A percentile compares a stretch with the other conserved stretches of the same genome.
Evolutionary conservation across 2,329 filamentous ascomycete genomes (phyloP).

Genomic region (Diaporthe eres): DNA sequence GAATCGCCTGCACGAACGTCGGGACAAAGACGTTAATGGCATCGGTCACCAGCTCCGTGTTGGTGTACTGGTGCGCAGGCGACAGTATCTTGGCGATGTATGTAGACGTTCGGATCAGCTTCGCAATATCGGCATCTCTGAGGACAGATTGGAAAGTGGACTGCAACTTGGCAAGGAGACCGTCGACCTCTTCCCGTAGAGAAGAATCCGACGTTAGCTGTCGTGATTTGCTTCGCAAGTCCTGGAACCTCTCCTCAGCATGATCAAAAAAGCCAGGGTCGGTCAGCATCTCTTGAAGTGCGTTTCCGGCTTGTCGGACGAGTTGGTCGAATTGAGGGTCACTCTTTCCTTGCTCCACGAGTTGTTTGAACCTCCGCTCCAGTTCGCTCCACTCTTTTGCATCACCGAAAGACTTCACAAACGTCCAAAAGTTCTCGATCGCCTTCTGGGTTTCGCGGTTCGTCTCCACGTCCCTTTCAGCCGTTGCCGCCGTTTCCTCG

Average conservation of each 20-base stretch:
- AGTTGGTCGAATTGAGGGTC: slow-evolving; percentile 88
- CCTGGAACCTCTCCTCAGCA: slow-evolving; percentile 69
- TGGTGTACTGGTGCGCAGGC: slow-evolving; percentile 73
- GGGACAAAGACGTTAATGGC: slow-evolving; percentile 86
- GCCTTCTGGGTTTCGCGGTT: slow-evolving; percentile 84
- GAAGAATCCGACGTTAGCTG: slow-evolving; percentile 77
- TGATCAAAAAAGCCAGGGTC: slow-evolving; percentile 90
- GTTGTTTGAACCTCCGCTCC: slow-evolving; percentile 75
- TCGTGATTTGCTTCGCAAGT: slow-evolving; percentile 68
- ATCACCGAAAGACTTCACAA: slow-evolving; percentile 86
- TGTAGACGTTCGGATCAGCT: slow-evolving; percentile 75
- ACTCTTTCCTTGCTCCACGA: slow-evolving; percentile 80
- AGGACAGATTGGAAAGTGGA: slow-evolving; percentile 77
- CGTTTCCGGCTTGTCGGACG: slow-evolving; percentile 79
- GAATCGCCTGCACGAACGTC: slow-evolving; percentile 80
- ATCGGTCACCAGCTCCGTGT: slow-evolving; percentile 81
- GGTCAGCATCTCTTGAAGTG: slow-evolving; percentile 84
- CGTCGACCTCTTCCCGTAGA: slow-evolving; percentile 80
- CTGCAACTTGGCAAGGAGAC: slow-evolving; percentile 77
- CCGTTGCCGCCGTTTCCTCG: slow-evolving; percentile 75
- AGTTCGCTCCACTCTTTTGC: slow-evolving; percentile 81
- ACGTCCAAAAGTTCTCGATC: slow-evolving; percentile 83
- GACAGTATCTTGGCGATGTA: slow-evolving; percentile 80
- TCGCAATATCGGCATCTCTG: slow-evolving; percentile 79
- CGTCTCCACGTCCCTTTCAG: slow-evolving; percentile 78